Evolutionary conservation across 352 stramenopile species (phyloP), one percentile per base, ranked within the genome.

Genomic region (Globisporangium sylvaticum): DNA sequence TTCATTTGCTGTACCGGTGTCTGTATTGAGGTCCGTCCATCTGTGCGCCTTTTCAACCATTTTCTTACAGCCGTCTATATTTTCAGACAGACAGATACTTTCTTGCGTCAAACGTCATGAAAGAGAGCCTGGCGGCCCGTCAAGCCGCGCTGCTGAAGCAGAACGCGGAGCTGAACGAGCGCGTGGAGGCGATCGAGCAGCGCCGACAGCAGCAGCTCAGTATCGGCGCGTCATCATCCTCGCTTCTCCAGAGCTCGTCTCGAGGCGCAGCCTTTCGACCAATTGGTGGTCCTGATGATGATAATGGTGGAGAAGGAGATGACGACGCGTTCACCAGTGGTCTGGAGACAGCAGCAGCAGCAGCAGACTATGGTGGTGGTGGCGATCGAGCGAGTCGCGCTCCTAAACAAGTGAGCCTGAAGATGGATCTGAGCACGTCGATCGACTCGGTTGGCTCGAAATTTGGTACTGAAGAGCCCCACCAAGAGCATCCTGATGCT

Each of bases 131-230:
- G 24, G 79, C 76, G 0, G 83, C 66, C 58, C 73, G 83, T 0
- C 83, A 90, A 56, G 83, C 81, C 8, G 81, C 81, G 46, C 66
- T 91, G 65, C 72, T 81, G 60, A 79, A 74, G 59, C 77, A 90
- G 55, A 91, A 91, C 32, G 78, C 81, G 1, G 79, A 86, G 63
- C 62, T 91, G 5, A 82, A 91, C 42, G 76, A 89, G 53, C 74
- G 82, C 32, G 83, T 91, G 1, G 81, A 87, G 61, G 81, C 81
- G 14, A 89, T 90, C 52, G 81, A 91, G 56, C 78, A 87, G 44
- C 79, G 78, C 44, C 76, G 76, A 14, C 77, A 84, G 68, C 78
- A 85, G 64, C 79, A 88, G 65, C 62, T 81, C 20, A 60, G 52
- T 25, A 62, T 56, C 24, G 31, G n/a, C 0, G 70, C 44, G 25